A percentile compares a stretch with the other conserved stretches of the same genome.
Evolutionary conservation across 1,284 basidiomycete genomes (phyloP).

Genomic region (Mycosarcoma maydis): DNA sequence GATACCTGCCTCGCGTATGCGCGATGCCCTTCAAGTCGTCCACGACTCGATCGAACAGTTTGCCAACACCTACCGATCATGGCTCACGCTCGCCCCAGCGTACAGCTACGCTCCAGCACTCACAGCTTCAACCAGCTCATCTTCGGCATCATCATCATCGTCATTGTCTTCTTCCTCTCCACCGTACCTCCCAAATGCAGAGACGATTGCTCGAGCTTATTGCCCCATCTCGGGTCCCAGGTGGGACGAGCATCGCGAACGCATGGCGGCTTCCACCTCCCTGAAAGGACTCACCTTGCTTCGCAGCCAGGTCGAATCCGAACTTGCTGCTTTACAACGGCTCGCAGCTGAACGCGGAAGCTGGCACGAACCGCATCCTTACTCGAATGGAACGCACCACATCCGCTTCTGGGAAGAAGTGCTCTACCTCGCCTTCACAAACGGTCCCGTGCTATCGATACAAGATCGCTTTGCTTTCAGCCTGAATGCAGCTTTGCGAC

Average conservation of each 20-base stretch:
- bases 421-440: slow-evolving; percentile 35
- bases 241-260: slow-evolving; percentile 41
- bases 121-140: background rate
- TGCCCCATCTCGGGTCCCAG: slow-evolving; percentile 38
- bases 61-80: slow-evolving; percentile 21
- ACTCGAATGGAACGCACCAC: slow-evolving; percentile 53
- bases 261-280: slow-evolving; percentile 30
- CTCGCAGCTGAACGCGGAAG: slow-evolving; percentile 24
- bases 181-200: slow-evolving; percentile 10
- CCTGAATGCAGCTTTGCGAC: slow-evolving; percentile 13
- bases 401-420: slow-evolving; percentile 48
- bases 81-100: slow-evolving; percentile 33
- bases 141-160: slow-evolving; percentile 1
- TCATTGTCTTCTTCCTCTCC: background rate
- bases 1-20: slow-evolving; percentile 36
- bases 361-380: slow-evolving; percentile 37
- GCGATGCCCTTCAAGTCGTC: slow-evolving; percentile 27
- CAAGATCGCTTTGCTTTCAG: slow-evolving; percentile 40
- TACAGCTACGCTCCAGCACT: slow-evolving; percentile 40
- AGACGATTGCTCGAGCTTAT: slow-evolving; percentile 23
- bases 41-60: slow-evolving; percentile 33
- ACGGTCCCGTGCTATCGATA: slow-evolving; percentile 37
- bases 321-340: slow-evolving; percentile 27
- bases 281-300: slow-evolving; percentile 41
- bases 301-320: slow-evolving; percentile 34